Base-by-base conservation (phyloP, 106 monocot genomes). In the Cymbidium sinense region DNA sequence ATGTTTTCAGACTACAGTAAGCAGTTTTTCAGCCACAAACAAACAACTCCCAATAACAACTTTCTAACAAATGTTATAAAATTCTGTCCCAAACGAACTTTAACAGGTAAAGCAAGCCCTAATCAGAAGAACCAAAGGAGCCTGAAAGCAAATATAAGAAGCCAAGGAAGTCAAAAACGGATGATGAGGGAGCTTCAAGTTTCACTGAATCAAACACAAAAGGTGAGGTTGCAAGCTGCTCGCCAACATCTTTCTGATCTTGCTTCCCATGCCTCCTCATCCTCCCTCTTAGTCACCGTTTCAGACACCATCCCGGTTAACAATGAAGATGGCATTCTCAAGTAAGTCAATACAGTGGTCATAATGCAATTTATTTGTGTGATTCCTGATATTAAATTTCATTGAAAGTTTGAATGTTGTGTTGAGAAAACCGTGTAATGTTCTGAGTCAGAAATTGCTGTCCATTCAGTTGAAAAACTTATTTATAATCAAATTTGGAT, bases 251-350 rank as follows among this genome's bases (percentile, higher is more conserved):
- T 98, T 5, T 52, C 84, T 55, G 86, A 90, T 31, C 29, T 94
- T 21, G 74, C 82, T 30, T 58, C 86, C 23, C 70, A 75, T 43
- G 50, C 83, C 50, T 74, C 89, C 28, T 55, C 86, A 18, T 35
- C 83, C 20, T 50, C 79, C 30, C 80, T 82, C 37, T 33, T 86
- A 23, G 96, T 93, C 83, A 80, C 86, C 70, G 90, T 98, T 79
- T 82, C 94, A 44, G 96, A 96, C 55, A 77, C 87, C 41, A 91
- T 96, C 79, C 94, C 91, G 20, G 91, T 94, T 67, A 88, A 88
- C 58, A 78, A 84, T 44, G 96, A 98, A 69, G 96, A 98, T 34
- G 89, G 90, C 82, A 88, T 98, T 51, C 96, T 98, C 52, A 98
- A 98, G 96, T 98, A 79, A 73, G 62, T 27, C 28, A 15, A 29